Evolutionary conservation across 2,329 filamentous ascomycete species (phyloP).

Genomic region (Curvularia verruculosa): DNA sequence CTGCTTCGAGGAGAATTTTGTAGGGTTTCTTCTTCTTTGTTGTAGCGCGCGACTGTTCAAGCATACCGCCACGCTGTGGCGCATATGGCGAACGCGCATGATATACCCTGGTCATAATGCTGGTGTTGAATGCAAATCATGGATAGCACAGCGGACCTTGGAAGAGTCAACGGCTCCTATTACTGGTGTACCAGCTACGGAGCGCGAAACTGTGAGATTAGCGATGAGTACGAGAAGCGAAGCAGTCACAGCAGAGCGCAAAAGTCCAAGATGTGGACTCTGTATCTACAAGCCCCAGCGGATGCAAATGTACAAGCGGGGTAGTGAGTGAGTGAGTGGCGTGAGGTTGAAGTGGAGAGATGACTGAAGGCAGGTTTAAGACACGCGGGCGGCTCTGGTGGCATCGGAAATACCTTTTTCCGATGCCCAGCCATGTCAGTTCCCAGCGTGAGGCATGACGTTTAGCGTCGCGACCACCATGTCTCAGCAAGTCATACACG

Average conservation of each 20-base stretch:
- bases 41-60: slow-evolving; percentile 32
- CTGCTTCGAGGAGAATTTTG: slow-evolving; percentile 64
- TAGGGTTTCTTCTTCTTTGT: slow-evolving; percentile 54
- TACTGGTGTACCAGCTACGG: slow-evolving; percentile 4
- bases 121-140: slow-evolving; percentile 19
- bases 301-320: slow-evolving; percentile 28
- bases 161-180: slow-evolving; percentile 6
- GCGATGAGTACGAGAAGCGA: slow-evolving; percentile 21
- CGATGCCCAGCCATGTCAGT: slow-evolving; percentile 18
- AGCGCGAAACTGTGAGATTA: slow-evolving; percentile 18
- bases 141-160: slow-evolving; percentile 14
- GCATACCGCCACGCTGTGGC: slow-evolving; percentile 21
- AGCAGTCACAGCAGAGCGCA: slow-evolving; percentile 10
- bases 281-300: slow-evolving; percentile 30
- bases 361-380: slow-evolving; percentile 15
- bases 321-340: slow-evolving; percentile 11
- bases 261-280: slow-evolving; percentile 9
- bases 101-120: slow-evolving; percentile 38
- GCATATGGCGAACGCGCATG: slow-evolving; percentile 30
- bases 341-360: slow-evolving; percentile 19
- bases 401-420: slow-evolving; percentile 22
- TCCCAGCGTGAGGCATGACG: slow-evolving; percentile 9
- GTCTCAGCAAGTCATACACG: slow-evolving; percentile 58
- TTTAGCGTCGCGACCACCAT: slow-evolving; percentile 25
- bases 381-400: slow-evolving; percentile 1